Conservation (phyloP, 2,329 filamentous ascomycete genomes). For the Colletotrichum orbiculare region DNA sequence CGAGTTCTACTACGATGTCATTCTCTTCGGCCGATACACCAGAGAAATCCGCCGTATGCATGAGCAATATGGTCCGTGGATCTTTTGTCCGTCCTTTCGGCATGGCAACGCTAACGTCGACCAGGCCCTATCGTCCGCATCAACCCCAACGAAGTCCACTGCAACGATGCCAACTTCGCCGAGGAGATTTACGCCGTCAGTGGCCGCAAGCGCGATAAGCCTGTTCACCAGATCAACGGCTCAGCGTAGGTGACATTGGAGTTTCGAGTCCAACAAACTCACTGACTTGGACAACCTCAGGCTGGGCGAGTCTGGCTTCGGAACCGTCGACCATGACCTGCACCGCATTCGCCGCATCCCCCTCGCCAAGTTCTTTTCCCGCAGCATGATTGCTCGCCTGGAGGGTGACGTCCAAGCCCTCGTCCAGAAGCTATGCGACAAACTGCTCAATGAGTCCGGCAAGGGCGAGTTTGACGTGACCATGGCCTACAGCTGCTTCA, state of each 20-base stretch:
- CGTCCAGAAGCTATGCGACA: slow-evolving; percentile 44
- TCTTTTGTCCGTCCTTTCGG: background rate
- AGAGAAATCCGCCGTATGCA: slow-evolving; percentile 49
- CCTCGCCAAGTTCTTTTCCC: slow-evolving; percentile 47
- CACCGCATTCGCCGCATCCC: slow-evolving; percentile 43
- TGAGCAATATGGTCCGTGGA: slow-evolving; percentile 46
- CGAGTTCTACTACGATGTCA: slow-evolving; percentile 52
- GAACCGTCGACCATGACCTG: slow-evolving; percentile 41
- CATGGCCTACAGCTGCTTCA: slow-evolving; percentile 52
- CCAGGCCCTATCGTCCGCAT: slow-evolving; percentile 52
- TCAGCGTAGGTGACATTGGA: slow-evolving; percentile 19
- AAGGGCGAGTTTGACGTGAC: slow-evolving; percentile 46
- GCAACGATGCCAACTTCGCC: slow-evolving; percentile 47
- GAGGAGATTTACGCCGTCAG: slow-evolving; percentile 52
- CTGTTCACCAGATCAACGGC: slow-evolving; percentile 37
- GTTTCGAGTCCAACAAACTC: slow-evolving; percentile 11
- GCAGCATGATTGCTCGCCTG: slow-evolving; percentile 43
- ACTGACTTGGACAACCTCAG: slow-evolving; percentile 21
- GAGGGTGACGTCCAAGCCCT: slow-evolving; percentile 43
- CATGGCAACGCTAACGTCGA: background rate
- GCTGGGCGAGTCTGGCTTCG: slow-evolving; percentile 40
- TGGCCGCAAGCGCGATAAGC: slow-evolving; percentile 36
- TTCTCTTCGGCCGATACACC: slow-evolving; percentile 49
- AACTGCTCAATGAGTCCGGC: slow-evolving; percentile 42
- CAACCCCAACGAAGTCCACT: slow-evolving; percentile 53